Conservation (phyloP, 2,329 filamentous ascomycete genomes). For the Ustulina deusta region DNA sequence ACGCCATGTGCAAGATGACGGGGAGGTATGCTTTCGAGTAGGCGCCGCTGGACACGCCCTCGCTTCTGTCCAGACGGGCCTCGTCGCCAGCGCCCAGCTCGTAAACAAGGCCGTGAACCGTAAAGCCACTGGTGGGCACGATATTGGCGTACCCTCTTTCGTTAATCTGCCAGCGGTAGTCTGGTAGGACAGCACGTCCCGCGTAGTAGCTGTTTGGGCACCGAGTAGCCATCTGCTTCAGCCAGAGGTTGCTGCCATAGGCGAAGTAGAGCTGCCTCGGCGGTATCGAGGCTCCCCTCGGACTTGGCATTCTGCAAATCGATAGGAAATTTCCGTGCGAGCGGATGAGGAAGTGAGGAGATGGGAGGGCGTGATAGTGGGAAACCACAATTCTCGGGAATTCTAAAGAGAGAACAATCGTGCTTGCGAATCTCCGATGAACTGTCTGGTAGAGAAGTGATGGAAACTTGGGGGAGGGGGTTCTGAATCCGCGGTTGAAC, state of each 20-base stretch:
- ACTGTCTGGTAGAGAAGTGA: constrained; percentile 2
- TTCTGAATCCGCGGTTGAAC: neutral
- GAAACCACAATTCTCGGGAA: constrained; percentile 2
- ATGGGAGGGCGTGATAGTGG: neutral
- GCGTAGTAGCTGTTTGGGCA: constrained; percentile 18
- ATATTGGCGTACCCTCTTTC: constrained; percentile 21
- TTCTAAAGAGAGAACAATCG: neutral
- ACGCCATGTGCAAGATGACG: neutral
- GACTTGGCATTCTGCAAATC: too few species aligned
- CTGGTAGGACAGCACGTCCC: constrained; percentile 21
- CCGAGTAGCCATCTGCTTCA: constrained; percentile 19
- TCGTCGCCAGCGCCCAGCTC: constrained; percentile 21
- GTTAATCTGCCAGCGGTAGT: constrained; percentile 26
- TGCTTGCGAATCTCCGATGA: neutral
- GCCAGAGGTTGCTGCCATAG: constrained; percentile 29
- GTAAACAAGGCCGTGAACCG: constrained; percentile 26
- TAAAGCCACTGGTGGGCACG: constrained; percentile 15
- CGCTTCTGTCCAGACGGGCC: constrained; percentile 15
- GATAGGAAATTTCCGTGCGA: neutral
- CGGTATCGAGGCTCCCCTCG: neutral
- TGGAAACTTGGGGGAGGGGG: constrained; percentile 3
- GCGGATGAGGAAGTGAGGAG: neutral
- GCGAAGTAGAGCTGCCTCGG: constrained; percentile 28
- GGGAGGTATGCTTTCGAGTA: constrained; percentile 27
- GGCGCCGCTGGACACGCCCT: constrained; percentile 19